These are phyloP conservation scores for Tuber aestivum DNA, from an alignment of 495 filamentous ascomycete genomes.

Conservation along the genomic window DNA sequence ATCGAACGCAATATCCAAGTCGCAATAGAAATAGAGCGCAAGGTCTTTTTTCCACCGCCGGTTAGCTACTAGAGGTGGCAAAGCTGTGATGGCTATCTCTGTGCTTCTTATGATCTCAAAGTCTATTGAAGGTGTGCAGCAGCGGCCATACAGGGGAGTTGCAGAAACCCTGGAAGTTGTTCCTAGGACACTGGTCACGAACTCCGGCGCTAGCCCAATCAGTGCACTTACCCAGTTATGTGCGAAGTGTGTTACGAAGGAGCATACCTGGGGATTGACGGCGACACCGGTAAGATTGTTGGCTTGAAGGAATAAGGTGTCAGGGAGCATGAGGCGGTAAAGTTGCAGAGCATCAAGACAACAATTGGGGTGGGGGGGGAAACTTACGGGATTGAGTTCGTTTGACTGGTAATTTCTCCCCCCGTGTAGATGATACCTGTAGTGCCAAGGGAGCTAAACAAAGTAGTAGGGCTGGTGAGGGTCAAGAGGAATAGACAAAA, in stretches of 20 bases:
- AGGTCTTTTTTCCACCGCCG: constrained; percentile 97
- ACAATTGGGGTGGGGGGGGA: constrained; percentile 74
- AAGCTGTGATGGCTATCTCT: constrained; percentile 97
- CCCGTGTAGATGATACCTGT: constrained; percentile 97
- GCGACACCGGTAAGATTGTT: constrained; percentile 78
- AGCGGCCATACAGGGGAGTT: constrained; percentile 98
- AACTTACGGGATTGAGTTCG: constrained; percentile 6
- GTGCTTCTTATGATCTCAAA: constrained; percentile 80
- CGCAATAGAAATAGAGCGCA: constrained; percentile 94
- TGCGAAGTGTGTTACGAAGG: constrained; percentile 92
- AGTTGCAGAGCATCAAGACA: constrained; percentile 98
- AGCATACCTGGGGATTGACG: constrained; percentile 92
- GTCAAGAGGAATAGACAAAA: constrained; percentile 18
- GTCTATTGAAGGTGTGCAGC: constrained; percentile 89
- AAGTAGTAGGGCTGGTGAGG: constrained; percentile 54
- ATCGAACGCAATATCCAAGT: constrained; percentile 97
- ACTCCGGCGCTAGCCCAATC: constrained; percentile 87
- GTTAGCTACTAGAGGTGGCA: constrained; percentile 88
- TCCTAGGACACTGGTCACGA: constrained; percentile 90
- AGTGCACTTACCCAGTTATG: constrained; percentile 82
- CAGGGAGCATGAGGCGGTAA: constrained; percentile 97
- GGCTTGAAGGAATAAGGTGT: constrained; percentile 97
- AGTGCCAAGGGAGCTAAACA: constrained; percentile 86
- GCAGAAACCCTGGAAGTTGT: constrained; percentile 98
- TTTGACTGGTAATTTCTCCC: constrained; percentile 42